phyloP scores from a whole-genome alignment of 345 rosid species.

The Acer negundo region DNA sequence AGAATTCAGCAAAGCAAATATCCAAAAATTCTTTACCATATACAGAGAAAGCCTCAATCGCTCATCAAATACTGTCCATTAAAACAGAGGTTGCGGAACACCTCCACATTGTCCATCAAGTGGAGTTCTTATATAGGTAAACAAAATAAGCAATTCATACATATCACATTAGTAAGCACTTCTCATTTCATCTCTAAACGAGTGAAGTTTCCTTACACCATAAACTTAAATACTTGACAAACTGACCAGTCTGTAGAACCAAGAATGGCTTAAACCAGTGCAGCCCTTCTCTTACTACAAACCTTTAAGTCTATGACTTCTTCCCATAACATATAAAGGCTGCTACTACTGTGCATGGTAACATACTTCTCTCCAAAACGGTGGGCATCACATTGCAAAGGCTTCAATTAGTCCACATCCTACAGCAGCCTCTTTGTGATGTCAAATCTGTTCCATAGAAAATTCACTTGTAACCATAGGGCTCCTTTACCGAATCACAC shows the following conservation, averaged over 20 bases:
- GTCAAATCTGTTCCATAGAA: constrained; percentile 70
- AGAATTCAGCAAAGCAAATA: constrained; percentile 22
- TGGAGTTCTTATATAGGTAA: constrained; percentile 27
- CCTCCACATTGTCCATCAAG: constrained; percentile 29
- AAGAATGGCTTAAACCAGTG: constrained; percentile 35
- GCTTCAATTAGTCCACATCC: constrained; percentile 57
- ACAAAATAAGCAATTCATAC: constrained; percentile 39
- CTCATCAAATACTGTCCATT: constrained; percentile 22
- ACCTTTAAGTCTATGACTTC: constrained; percentile 12
- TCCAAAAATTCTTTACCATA: constrained; percentile 22
- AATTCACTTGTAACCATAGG: constrained; percentile 51
- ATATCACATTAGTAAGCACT: constrained; percentile 38
- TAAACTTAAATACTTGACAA: constrained; percentile 32
- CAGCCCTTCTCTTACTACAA: constrained; percentile 29
- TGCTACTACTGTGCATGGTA: constrained; percentile 23
- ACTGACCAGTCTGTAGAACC: constrained; percentile 30
- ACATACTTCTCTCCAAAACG: constrained; percentile 36
- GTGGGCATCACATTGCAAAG: constrained; percentile 34
- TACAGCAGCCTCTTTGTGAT: constrained; percentile 56
- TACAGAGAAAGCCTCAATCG: constrained; percentile 21
- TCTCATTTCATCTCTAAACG: constrained; percentile 33
- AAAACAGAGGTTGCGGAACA: constrained; percentile 25
- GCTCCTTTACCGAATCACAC: constrained; percentile 30
- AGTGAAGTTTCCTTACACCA: constrained; percentile 42
- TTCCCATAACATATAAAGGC: constrained; percentile 35